Conservation (phyloP, 1,284 basidiomycete genomes). For the Vanrija humicola region DNA sequence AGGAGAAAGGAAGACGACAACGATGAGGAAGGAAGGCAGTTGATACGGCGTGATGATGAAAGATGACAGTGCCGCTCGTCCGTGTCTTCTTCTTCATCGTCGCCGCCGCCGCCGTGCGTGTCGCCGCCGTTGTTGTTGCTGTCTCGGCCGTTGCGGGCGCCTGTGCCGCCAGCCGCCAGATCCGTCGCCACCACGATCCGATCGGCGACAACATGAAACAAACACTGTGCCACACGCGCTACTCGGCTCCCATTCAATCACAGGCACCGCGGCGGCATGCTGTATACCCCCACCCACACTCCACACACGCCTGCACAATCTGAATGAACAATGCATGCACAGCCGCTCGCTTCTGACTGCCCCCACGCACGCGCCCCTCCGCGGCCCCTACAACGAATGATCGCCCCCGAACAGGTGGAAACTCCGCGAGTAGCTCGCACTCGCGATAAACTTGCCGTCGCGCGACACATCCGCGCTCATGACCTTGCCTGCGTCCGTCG, state of each 20-base stretch:
- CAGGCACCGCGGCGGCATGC: too few species aligned
- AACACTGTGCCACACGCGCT: too few species aligned
- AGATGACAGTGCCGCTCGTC: not conserved
- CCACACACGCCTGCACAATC: too few species aligned
- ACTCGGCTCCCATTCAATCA: too few species aligned
- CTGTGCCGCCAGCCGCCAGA: too few species aligned
- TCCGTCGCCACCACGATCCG: too few species aligned
- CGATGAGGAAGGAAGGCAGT: not conserved
- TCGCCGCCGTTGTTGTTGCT: too few species aligned
- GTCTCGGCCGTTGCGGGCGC: too few species aligned
- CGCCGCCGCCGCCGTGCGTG: too few species aligned
- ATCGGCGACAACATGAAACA: too few species aligned
- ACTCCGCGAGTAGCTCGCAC: slow-evolving; percentile 86
- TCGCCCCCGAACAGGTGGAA: slow-evolving; percentile 83
- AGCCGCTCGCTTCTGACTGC: not conserved
- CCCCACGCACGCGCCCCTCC: not conserved
- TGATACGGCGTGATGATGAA: not conserved
- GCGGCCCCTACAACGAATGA: slow-evolving; percentile 34
- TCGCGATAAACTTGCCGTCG: slow-evolving; percentile 79
- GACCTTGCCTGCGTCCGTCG: slow-evolving; percentile 92
- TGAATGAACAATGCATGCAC: not conserved
- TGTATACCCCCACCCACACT: too few species aligned
- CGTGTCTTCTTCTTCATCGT: too few species aligned
- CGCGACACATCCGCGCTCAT: slow-evolving; percentile 91
- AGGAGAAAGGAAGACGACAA: not conserved